These are phyloP conservation scores for Coniosporium tulheliwenetii DNA, from an alignment of 2,329 filamentous ascomycete genomes.

Conservation along the genomic window DNA sequence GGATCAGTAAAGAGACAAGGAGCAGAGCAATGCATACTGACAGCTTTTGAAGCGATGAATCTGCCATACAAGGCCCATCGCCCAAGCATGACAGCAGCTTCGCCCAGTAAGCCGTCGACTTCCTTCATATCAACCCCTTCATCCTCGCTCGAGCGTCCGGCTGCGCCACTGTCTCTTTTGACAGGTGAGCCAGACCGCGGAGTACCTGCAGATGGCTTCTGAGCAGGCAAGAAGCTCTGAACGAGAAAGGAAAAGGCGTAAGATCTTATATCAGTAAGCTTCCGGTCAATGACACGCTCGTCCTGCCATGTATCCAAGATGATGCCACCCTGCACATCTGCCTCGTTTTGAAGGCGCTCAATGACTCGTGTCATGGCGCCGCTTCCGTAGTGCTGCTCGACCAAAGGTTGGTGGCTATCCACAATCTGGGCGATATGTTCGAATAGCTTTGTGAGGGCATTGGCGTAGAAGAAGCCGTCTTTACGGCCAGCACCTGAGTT, in stretches of 20 bases:
- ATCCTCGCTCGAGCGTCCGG: constrained; percentile 59
- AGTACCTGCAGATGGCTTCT: constrained; percentile 45
- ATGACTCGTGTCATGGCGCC: constrained; percentile 94
- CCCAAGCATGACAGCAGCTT: constrained; percentile 82
- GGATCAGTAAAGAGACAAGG: background rate
- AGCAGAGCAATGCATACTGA: constrained; percentile 35
- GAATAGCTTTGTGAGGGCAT: constrained; percentile 78
- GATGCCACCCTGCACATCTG: constrained; percentile 90
- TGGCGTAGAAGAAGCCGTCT: constrained; percentile 84
- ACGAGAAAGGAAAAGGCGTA: constrained; percentile 96
- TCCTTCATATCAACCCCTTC: constrained; percentile 95
- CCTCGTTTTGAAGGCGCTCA: constrained; percentile 82
- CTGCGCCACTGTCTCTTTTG: constrained; percentile 21
- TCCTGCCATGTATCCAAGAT: constrained; percentile 93
- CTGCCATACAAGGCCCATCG: constrained; percentile 86
- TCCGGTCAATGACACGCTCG: constrained; percentile 68
- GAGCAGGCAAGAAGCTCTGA: constrained; percentile 71
- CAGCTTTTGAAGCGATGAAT: constrained; percentile 77
- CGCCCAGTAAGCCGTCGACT: constrained; percentile 71
- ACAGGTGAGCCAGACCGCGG: constrained; percentile 66
- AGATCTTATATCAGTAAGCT: constrained; percentile 87
- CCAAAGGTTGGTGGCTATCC: constrained; percentile 75
- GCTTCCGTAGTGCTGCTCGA: constrained; percentile 83
- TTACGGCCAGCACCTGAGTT: constrained; percentile 51
- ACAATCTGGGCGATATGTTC: constrained; percentile 97